Evolutionary conservation across 768 basidiomycete genomes (phyloP), one percentile per base, ranked within the genome.

Genomic region (Lentinula boryana): DNA sequence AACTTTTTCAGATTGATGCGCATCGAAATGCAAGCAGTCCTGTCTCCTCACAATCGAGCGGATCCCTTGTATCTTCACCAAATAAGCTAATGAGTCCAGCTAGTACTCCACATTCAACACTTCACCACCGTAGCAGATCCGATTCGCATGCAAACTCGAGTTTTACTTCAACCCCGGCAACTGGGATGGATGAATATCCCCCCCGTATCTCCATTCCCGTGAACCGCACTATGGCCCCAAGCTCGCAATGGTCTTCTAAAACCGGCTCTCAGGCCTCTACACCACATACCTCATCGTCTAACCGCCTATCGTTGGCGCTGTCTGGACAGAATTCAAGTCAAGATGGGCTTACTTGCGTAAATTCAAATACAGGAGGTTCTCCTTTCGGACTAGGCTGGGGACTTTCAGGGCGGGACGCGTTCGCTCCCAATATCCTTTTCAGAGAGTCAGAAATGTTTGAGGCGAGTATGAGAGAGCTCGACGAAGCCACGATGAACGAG

Each of bases 361-460:
- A 36, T 36, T 15, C n/a, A 35, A 38, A 15, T 1, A 15, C 10
- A 4, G 31, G 31, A 35, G 31, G 9, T 8, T 38, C 53, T 9
- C 33, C 53, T 10, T 49, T 49, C 32, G 48, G 48, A 18, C 27
- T 58, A 21, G 57, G 46, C n/a, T 58, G 57, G 57, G 57, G 57
- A 49, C 57, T 48, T 15, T 46, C 44, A n/a, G 57, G 31, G 18
- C 57, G 46, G 36, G 59, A 60, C 23, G 40, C 27, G 15, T 31
- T 60, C 13, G 48, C 59, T 9, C 59, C 59, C 4, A 40, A 35
- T n/a, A 50, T 60, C 15, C 50, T 60, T 5, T 60, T 60, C 40
- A 31, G 59, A 9, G 59, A 60, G 33, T 36, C 48, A 31, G 59
- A 50, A 10, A 60, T 60, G 48, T 60, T 60, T 40, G 48, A 38